These are phyloP conservation scores for Gnomoniopsis sp. DNA, from an alignment of 2,329 filamentous ascomycete species.

Conservation along the genomic window DNA sequence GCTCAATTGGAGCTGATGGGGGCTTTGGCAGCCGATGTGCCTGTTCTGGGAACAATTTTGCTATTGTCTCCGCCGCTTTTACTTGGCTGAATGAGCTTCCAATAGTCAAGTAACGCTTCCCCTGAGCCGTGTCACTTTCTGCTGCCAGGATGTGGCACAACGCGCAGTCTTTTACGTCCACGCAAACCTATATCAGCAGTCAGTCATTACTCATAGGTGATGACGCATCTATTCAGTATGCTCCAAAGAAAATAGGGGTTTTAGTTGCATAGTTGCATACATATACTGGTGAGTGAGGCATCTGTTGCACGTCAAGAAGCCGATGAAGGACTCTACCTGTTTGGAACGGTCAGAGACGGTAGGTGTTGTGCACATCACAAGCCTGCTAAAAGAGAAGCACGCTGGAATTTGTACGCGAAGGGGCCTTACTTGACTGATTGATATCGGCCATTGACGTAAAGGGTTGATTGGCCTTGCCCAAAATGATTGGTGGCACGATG, in stretches of 20 bases:
- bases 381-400: too few species aligned
- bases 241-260: too few species aligned
- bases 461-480: neutral
- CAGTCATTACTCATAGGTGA: too few species aligned
- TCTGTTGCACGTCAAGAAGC: neutral
- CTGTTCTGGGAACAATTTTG: neutral
- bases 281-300: neutral
- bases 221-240: neutral
- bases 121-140: neutral
- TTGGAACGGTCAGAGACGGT: too few species aligned
- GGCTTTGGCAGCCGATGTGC: neutral
- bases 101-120: neutral
- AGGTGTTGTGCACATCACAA: too few species aligned
- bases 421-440: neutral
- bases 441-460: neutral
- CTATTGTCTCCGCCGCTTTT: neutral
- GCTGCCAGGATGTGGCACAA: neutral
- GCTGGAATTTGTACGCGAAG: too few species aligned
- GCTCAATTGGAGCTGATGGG: too few species aligned
- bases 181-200: neutral
- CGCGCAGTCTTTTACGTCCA: neutral
- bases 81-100: neutral
- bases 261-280: neutral
- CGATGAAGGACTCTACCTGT: neutral
- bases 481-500: neutral